Evolutionary conservation across 2,329 filamentous ascomycete genomes (phyloP), one percentile per base, ranked within the genome.

Genomic region (Penicillium expansum): DNA sequence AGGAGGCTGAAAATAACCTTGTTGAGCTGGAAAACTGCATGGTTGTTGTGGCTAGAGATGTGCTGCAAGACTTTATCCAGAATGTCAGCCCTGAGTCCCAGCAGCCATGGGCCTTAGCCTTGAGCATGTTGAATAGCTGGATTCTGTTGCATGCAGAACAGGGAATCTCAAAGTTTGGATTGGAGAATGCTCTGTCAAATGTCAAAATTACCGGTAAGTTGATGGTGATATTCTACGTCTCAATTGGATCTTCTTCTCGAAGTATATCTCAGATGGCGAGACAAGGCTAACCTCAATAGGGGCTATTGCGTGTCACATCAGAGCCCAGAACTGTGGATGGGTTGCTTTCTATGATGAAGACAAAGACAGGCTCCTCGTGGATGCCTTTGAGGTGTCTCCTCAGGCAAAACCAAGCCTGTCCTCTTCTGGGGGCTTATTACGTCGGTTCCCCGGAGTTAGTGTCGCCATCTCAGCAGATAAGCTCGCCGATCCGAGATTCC

Each of bases 21-120:
- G 24, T 5, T 6, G 7, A n/a, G 16, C 8, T 43, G 41, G 41
- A 43, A 10, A n/a, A 11, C 41, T 24, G 9, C 8, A 24, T 43
- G 70, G 77, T 18, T 9, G n/a, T 18, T 6, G 16, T 18, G 2
- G n/a, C 18, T 16, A 37, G n/a, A 4, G 16, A 9, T 37, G 35
- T 37, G n/a, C 35, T 37, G 4, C 35, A 37, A 37, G 35, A 18
- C 1, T 37, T 37, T 10, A 10, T 37, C n/a, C 35, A 37, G 35
- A 37, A 18, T 37, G 8, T 18, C n/a, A 18, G 35, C 35, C 35
- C 35, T 11, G 35, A 18, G n/a, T 11, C n/a, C 35, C 35, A 37
- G n/a, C 35, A 18, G 35, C 35, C 16, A 18, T 37, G 35, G 35
- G 16, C 5, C 35, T 10, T 37, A 9, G 35, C n/a, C 4, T 5